Base-by-base conservation (phyloP, 192 early-diverging fungal genomes). In the Coemansia sp. region DNA sequence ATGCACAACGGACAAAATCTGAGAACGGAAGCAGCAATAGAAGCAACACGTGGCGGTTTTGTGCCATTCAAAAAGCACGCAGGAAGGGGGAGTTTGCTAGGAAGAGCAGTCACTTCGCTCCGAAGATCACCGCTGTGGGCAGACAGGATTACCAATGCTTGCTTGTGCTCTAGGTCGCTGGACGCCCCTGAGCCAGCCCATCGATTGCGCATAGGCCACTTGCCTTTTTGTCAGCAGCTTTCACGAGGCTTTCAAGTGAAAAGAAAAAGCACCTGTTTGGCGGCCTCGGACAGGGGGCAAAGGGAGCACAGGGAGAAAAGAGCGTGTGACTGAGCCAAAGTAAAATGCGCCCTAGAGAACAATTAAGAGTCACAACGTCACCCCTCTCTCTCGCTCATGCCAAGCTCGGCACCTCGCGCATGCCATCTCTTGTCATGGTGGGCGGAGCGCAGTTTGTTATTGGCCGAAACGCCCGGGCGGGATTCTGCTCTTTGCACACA, bases 41-140 rank as follows among this genome's bases (percentile, higher is more conserved):
- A 53, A 5, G 50, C 50, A 53, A 21, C 45, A 63, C 62, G 62
- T 63, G 62, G 62, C 62, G 18, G 46, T 63, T 63, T 63, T 26
- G 51, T 33, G 56, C 34, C 24, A 58, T 58, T 37, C 18, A 31
- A 58, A 18, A 31, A 31, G 31, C 51, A 53, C 51, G 26, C 51
- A 53, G 51, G 51, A 26, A n/a, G 4, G 31, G 31, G 31, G 31
- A 31, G 31, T 31, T 5, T 53, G 51, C 28, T 53, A n/a, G 51
- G 51, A 31, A 20, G 34, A 36, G 56, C 56, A 58, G 56, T 58
- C 56, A 58, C 56, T 58, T 58, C 6, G 23, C 51, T 55, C 14
- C 26, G 43, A 45, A 18, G 43, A 45, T 45, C 18, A 20, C 20
- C 43, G 18, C 43, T 8, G n/a, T 20, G 43, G 43, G 16, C 5